These are phyloP conservation scores for Beta macrorhiza DNA, from an alignment of 179 eudicot genomes.

Conservation along the genomic window DNA sequence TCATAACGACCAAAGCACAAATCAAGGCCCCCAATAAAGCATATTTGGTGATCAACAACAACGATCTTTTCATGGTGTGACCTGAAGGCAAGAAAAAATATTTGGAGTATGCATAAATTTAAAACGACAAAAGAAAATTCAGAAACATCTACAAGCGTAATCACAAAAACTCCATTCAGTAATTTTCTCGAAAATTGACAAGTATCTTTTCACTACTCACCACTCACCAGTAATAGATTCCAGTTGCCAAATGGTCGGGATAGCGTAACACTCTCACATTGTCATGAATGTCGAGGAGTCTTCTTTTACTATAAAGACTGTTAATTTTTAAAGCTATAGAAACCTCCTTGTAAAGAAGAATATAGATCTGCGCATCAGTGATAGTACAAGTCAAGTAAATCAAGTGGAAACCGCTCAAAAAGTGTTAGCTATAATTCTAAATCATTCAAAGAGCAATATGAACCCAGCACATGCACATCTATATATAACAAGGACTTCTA, in stretches of 20 bases:
- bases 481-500: background rate
- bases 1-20: constrained; percentile 98
- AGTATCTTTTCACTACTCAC: background rate
- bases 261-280: constrained; percentile 88
- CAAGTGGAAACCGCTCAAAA: background rate
- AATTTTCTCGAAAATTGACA: background rate
- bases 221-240: constrained; percentile 49
- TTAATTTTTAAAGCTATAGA: constrained; percentile 90
- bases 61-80: constrained; percentile 98
- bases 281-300: constrained; percentile 83
- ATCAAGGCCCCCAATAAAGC: constrained; percentile 96
- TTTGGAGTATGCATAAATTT: constrained; percentile 5
- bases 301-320: constrained; percentile 86
- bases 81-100: constrained; percentile 42
- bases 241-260: constrained; percentile 86
- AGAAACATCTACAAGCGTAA: background rate
- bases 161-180: background rate
- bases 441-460: background rate
- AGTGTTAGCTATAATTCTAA: background rate
- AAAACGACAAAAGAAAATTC: background rate
- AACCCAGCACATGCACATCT: background rate
- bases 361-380: constrained; percentile 68
- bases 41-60: constrained; percentile 81
- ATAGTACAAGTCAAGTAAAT: constrained; percentile 6
- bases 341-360: constrained; percentile 94